phyloP scores from a whole-genome alignment of 495 filamentous ascomycete genomes.

The Cenococcum geophilum region DNA sequence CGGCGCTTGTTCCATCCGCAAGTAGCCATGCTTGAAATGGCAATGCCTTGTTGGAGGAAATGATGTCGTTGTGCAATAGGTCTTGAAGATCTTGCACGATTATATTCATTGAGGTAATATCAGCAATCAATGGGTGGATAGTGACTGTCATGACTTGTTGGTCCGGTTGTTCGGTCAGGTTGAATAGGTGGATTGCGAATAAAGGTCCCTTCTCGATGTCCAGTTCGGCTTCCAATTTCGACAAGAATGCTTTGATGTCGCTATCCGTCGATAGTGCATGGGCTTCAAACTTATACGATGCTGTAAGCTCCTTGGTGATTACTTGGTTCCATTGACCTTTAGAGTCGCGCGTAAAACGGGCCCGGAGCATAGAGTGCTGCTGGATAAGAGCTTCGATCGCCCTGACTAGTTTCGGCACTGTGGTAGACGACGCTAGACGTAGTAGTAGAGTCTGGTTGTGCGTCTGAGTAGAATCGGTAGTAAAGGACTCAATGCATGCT shows the following conservation, averaged over 20 bases:
- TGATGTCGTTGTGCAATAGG: constrained; percentile 10
- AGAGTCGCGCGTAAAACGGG: constrained; percentile 16
- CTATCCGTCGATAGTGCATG: constrained; percentile 7
- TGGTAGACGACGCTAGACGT: constrained; percentile 47
- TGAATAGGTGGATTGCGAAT: constrained; percentile 23
- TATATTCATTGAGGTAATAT: constrained; percentile 20
- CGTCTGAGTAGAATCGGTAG: constrained; percentile 37
- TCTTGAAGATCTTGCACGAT: constrained; percentile 25
- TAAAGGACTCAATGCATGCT: constrained; percentile 52
- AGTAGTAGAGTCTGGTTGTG: constrained; percentile 51
- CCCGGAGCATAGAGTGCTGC: constrained; percentile 28
- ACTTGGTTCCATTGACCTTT: constrained; percentile 15
- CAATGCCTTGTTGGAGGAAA: constrained; percentile 8
- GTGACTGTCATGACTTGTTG: constrained; percentile 19
- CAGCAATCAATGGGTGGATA: constrained; percentile 20
- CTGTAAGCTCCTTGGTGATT: constrained; percentile 25
- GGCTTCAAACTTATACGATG: constrained; percentile 17
- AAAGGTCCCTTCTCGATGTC: constrained; percentile 22
- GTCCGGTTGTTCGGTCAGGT: constrained; percentile 8
- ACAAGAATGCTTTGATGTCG: constrained; percentile 6
- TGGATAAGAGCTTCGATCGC: constrained; percentile 22
- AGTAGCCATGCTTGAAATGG: constrained; percentile 18
- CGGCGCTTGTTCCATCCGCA: not conserved
- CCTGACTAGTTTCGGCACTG: constrained; percentile 42
- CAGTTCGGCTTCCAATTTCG: constrained; percentile 4